phyloP scores from a whole-genome alignment of 73 alveolate species.

The Paraurostyla sp. region DNA sequence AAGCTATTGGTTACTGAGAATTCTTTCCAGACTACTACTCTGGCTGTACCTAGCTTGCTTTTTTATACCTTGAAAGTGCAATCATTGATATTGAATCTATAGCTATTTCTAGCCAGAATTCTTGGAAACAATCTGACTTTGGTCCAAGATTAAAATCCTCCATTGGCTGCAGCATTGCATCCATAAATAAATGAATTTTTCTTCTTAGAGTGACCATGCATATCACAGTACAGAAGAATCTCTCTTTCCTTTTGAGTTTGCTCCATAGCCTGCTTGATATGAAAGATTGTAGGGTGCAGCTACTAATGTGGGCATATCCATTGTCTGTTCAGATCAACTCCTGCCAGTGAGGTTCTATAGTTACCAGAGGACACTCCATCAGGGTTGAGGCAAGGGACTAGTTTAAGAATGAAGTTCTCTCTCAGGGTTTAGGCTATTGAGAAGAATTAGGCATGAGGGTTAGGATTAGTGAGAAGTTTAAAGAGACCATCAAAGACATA shows the following conservation, averaged over 20 bases:
- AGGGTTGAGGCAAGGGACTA: conserved; percentile 96
- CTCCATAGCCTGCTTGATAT: conserved; percentile 81
- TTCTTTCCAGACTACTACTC: conserved; percentile 81
- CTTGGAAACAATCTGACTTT: conserved; percentile 65
- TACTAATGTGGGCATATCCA: conserved; percentile 92
- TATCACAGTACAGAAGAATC: conserved; percentile 77
- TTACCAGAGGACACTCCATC: conserved; percentile 96
- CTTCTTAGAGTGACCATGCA: conserved; percentile 96
- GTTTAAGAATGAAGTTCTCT: conserved; percentile 62
- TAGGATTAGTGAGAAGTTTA: conserved; percentile 63
- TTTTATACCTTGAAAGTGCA: conserved; percentile 73
- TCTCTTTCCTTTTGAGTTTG: conserved; percentile 78
- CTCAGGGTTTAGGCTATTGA: not conserved
- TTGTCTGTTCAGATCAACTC: conserved; percentile 91
- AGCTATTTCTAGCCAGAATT: conserved; percentile 52
- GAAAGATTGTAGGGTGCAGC: conserved; percentile 83
- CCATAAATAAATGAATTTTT: conserved; percentile 91
- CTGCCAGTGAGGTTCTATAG: conserved; percentile 90
- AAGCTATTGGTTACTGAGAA: conserved; percentile 73
- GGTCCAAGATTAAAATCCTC: conserved; percentile 75
- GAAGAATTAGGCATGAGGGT: conserved; percentile 16
- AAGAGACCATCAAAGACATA: conserved; percentile 80
- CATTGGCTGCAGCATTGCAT: conserved; percentile 81
- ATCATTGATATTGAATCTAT: conserved; percentile 60
- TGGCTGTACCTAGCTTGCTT: conserved; percentile 76